Evolutionary conservation across 2,329 filamentous ascomycete species (phyloP).

Genomic region (Trichoderma koningiopsis): DNA sequence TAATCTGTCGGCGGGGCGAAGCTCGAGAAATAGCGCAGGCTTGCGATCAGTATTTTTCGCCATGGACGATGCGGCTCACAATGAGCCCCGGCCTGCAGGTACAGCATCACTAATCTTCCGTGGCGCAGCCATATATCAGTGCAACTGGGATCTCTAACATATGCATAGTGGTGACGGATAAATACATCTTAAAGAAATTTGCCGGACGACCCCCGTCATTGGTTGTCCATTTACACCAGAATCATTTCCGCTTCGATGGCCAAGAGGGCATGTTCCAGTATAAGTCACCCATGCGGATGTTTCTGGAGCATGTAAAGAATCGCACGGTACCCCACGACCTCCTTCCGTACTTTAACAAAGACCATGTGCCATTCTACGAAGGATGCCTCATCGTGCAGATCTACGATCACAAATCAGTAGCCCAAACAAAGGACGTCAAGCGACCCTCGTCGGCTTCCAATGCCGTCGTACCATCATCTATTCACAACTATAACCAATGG

Average conservation of each 20-base stretch:
- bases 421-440: conserved; percentile 59
- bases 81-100: conserved; percentile 58
- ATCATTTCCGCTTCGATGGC: conserved; percentile 88
- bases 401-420: conserved; percentile 78
- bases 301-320: conserved; percentile 73
- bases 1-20: conserved; percentile 48
- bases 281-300: conserved; percentile 84
- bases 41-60: conserved; percentile 52
- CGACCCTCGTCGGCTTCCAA: conserved; percentile 55
- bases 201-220: conserved; percentile 76
- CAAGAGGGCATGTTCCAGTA: conserved; percentile 93
- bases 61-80: conserved; percentile 45
- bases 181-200: conserved; percentile 83
- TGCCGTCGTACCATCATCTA: conserved; percentile 72
- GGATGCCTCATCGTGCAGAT: conserved; percentile 92
- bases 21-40: conserved; percentile 54
- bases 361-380: conserved; percentile 83
- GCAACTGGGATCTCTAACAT: conserved; percentile 30
- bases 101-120: conserved; percentile 26
- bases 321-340: conserved; percentile 89
- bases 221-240: conserved; percentile 80
- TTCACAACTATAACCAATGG: conserved; percentile 90
- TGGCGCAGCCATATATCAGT: background rate
- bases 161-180: conserved; percentile 66
- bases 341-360: conserved; percentile 72